Base-by-base conservation (phyloP, 1,284 basidiomycete species). In the Boletus chippewaensis region DNA sequence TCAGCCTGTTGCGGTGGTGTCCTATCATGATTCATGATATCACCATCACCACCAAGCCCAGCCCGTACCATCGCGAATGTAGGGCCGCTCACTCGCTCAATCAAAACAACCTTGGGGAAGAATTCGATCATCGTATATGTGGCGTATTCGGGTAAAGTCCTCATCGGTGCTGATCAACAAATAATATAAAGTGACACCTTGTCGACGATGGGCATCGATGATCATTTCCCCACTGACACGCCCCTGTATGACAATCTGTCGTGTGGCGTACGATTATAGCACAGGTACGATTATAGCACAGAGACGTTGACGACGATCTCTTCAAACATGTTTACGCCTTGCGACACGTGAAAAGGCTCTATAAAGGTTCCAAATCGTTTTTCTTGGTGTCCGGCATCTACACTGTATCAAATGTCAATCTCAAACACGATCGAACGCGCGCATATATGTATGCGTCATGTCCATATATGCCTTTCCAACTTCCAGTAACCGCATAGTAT, bases 161-260 rank as follows among this genome's bases (percentile, higher is more conserved):
- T 4, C 2, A 16, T 35, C 29, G 22, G 1, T 24, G 7, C 24
- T 24, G 24, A 24, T 8, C 24, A 26, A 22, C 22, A 22, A 26
- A 26, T 1, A 24, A 8, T 26, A 26, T 26, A 26, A 26, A 9
- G 24, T 26, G 24, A 9, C 31, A 35, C 20, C 45, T 31, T 18
- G 26, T 26, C 32, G 16, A 15, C 54, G 46, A 2, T 26, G 24
- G 24, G 24, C 24, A 49, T 71, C 71, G 38, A 74, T 59, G 44
- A 74, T 69, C 40, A 6, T 66, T 62, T 2, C 72, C 71, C 8
- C 18, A 36, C 32, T 45, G 32, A 12, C 70, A 18, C 52, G 58
- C 16, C 68, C 71, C 55, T 74, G 71, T 55, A 63, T 64, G 38
- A 74, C 67, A 73, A 71, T 72, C 56, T 71, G 70, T 52, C 58